A percentile compares a stretch with the other conserved stretches of the same genome.
phyloP scores from a whole-genome alignment of 1,284 basidiomycete genomes.

The Chalciporus piperatoides region DNA sequence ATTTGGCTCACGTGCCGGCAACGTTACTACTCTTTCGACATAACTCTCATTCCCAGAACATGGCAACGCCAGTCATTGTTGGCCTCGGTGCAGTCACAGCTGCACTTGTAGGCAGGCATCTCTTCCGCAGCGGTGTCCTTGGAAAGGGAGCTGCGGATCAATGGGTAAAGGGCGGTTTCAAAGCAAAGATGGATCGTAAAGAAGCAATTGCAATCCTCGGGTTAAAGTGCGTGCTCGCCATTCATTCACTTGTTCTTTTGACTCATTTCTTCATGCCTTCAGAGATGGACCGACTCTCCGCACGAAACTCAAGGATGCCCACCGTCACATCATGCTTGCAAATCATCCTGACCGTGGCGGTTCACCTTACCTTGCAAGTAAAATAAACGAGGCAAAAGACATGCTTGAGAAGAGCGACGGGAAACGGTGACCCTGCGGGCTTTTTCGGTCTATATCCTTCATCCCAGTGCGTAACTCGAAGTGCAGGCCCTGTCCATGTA shows the following conservation, averaged over 20 bases:
- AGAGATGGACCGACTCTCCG: slow-evolving; percentile 76
- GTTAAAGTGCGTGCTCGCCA: slow-evolving; percentile 67
- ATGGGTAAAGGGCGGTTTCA: slow-evolving; percentile 94
- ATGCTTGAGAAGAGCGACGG: slow-evolving; percentile 70
- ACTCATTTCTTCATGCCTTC: slow-evolving; percentile 6
- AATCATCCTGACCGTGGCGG: slow-evolving; percentile 98
- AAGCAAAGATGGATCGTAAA: slow-evolving; percentile 91
- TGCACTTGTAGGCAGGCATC: slow-evolving; percentile 71
- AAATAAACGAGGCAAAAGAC: slow-evolving; percentile 94
- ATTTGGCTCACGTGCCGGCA: not conserved
- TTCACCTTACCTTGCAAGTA: slow-evolving; percentile 95
- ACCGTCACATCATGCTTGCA: slow-evolving; percentile 88
- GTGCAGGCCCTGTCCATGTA: not conserved
- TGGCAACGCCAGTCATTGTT: slow-evolving; percentile 74
- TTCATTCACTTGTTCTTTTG: slow-evolving; percentile 7
- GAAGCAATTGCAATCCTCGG: slow-evolving; percentile 92
- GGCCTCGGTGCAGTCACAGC: slow-evolving; percentile 80
- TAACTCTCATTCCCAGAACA: slow-evolving; percentile 23
- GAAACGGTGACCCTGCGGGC: slow-evolving; percentile 34
- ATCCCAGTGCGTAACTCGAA: slow-evolving; percentile 14
- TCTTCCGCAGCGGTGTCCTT: slow-evolving; percentile 56
- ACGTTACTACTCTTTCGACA: not conserved
- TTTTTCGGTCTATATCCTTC: not conserved
- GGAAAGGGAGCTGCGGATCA: slow-evolving; percentile 70
- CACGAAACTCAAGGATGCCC: slow-evolving; percentile 83